Conservation (phyloP, 2,329 filamentous ascomycete species). For the Stachybotrys elegans region DNA sequence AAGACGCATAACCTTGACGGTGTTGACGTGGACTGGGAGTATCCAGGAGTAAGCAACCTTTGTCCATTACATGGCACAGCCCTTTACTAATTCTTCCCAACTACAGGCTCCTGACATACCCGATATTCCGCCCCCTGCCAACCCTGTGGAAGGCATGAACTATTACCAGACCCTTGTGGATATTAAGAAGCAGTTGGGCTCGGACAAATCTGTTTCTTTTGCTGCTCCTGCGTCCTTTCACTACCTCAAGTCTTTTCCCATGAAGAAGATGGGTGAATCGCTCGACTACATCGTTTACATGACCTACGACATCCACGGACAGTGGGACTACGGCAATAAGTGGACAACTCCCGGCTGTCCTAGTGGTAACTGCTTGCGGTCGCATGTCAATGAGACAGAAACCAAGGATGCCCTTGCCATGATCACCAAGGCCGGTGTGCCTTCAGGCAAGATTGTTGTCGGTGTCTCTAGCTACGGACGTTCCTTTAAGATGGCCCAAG, state of each 20-base stretch:
- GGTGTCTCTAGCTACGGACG: conserved; percentile 23
- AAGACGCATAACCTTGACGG: conserved; percentile 34
- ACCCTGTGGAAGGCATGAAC: conserved; percentile 17
- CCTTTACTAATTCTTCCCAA: conserved; percentile 27
- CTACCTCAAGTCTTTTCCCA: conserved; percentile 31
- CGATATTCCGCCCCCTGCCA: conserved; percentile 16
- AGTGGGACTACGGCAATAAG: conserved; percentile 26
- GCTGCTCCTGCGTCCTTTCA: conserved; percentile 32
- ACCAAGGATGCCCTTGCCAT: conserved; percentile 28
- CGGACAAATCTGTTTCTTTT: conserved; percentile 26
- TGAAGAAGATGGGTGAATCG: conserved; percentile 22
- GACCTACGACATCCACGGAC: conserved; percentile 30
- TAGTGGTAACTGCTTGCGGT: conserved; percentile 27
- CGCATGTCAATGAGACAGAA: conserved; percentile 34
- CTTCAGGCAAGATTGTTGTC: conserved; percentile 23
- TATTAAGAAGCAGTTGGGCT: conserved; percentile 20
- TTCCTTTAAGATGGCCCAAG: conserved; percentile 19
- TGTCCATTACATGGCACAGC: conserved; percentile 26
- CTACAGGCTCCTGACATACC: conserved; percentile 19
- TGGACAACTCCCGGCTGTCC: conserved; percentile 19
- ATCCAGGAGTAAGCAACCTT: conserved; percentile 25
- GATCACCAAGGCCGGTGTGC: conserved; percentile 29
- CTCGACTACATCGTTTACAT: conserved; percentile 33
- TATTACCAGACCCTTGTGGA: conserved; percentile 29
- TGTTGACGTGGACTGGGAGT: conserved; percentile 44